A percentile compares a stretch with the other conserved stretches of the same genome.
These are phyloP conservation scores for Diversispora epigaea DNA, from an alignment of 192 early-diverging fungal species.

Conservation along the genomic window DNA sequence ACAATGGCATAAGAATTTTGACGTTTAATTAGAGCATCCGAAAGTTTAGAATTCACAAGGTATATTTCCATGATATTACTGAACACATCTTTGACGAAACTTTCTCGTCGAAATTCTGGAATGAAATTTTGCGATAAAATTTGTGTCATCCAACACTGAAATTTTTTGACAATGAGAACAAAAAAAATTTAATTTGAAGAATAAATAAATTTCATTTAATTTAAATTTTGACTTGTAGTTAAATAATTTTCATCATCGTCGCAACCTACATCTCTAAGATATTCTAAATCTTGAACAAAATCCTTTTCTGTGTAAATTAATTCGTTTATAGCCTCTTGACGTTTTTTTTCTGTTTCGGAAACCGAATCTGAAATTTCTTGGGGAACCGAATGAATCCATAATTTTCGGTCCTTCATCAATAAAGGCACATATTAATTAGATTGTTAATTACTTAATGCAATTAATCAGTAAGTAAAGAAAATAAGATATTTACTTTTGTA, in stretches of 20 bases:
- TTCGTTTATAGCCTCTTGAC: constrained; percentile 94
- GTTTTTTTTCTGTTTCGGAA: constrained; percentile 73
- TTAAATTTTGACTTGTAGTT: neutral
- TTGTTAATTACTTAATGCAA: neutral
- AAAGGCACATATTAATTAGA: neutral
- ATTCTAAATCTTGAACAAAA: constrained; percentile 85
- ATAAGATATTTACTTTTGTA: constrained; percentile 36
- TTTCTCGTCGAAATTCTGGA: constrained; percentile 54
- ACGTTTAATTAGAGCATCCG: constrained; percentile 58
- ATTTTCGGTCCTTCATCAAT: constrained; percentile 58
- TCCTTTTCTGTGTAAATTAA: constrained; percentile 88
- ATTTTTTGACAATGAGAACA: neutral
- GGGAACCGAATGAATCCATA: constrained; percentile 85
- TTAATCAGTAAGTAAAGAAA: neutral
- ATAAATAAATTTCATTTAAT: neutral
- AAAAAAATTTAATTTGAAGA: constrained; percentile 12
- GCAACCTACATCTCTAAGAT: constrained; percentile 65
- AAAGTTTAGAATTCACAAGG: constrained; percentile 60
- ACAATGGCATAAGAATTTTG: constrained; percentile 72
- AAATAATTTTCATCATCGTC: neutral
- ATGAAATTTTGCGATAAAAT: constrained; percentile 67
- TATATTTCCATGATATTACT: constrained; percentile 70
- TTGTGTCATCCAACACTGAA: constrained; percentile 62
- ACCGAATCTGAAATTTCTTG: constrained; percentile 68
- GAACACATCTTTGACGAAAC: constrained; percentile 80